phyloP scores from a whole-genome alignment of 2,329 filamentous ascomycete genomes.

The Penicillium palitans region DNA sequence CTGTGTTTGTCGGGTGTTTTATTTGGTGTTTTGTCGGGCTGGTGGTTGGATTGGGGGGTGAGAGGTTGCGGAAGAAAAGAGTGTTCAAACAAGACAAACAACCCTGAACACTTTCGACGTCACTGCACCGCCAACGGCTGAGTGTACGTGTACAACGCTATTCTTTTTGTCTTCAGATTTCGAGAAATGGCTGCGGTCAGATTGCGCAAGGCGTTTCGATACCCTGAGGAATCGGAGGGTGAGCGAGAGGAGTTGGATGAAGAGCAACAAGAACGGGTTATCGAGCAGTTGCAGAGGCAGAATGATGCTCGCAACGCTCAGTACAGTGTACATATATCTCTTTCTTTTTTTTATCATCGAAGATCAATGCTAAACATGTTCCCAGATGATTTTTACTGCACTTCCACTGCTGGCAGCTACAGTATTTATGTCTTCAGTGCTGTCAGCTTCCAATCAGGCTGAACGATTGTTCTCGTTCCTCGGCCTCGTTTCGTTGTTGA shows the following conservation, averaged over 20 bases:
- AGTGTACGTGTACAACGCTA: neutral
- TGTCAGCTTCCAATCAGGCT: constrained; percentile 23
- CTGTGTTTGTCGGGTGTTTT: neutral
- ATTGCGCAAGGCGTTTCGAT: constrained; percentile 74
- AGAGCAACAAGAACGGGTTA: constrained; percentile 54
- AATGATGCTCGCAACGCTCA: constrained; percentile 42
- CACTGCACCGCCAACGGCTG: neutral
- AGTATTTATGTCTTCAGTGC: constrained; percentile 35
- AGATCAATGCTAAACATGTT: constrained; percentile 5
- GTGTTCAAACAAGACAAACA: constrained; percentile 32
- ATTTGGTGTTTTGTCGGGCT: neutral
- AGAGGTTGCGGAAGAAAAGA: constrained; percentile 11
- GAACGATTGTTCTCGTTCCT: constrained; percentile 34
- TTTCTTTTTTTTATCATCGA: neutral
- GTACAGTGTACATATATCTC: constrained; percentile 39
- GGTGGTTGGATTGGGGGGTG: constrained; percentile 7
- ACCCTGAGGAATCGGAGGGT: constrained; percentile 62
- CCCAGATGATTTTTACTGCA: constrained; percentile 37
- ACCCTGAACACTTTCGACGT: neutral
- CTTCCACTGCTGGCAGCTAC: constrained; percentile 37
- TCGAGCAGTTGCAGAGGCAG: constrained; percentile 37
- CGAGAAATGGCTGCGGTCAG: constrained; percentile 55
- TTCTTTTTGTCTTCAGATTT: neutral
- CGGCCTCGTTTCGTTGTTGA: constrained; percentile 38
- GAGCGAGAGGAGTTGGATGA: constrained; percentile 70